These are phyloP conservation scores for Russula sp. DNA, from an alignment of 768 basidiomycete species.

Conservation along the genomic window DNA sequence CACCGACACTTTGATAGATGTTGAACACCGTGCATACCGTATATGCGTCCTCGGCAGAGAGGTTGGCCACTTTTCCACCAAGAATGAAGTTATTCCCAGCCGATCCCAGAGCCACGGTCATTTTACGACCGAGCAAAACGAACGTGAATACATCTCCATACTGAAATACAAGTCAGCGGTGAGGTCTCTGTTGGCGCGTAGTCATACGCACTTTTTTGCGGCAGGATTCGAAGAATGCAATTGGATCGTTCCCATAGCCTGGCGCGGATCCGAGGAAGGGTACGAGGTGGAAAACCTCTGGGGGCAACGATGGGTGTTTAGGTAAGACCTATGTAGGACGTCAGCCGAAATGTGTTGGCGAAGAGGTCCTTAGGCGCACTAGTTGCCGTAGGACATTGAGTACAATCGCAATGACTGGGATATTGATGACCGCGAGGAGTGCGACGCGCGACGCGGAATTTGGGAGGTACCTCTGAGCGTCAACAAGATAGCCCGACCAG, in stretches of 20 bases:
- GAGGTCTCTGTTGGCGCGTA: background rate
- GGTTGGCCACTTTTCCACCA: conserved; percentile 85
- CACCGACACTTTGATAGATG: no score
- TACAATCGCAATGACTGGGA: conserved; percentile 58
- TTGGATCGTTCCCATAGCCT: conserved; percentile 85
- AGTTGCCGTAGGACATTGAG: conserved; percentile 76
- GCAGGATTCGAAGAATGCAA: conserved; percentile 77
- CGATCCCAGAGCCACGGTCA: conserved; percentile 86
- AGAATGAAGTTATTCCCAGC: conserved; percentile 92
- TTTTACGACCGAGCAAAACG: conserved; percentile 76
- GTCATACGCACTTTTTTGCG: conserved; percentile 56
- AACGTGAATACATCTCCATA: conserved; percentile 98
- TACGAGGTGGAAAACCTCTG: conserved; percentile 88
- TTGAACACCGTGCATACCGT: conserved; percentile 41
- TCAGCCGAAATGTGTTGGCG: conserved; percentile 1
- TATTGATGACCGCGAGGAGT: conserved; percentile 48
- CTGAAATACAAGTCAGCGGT: conserved; percentile 34
- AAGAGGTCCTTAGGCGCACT: conserved; percentile 36
- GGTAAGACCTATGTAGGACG: conserved; percentile 49
- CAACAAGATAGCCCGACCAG: conserved; percentile 27
- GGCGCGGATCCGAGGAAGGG: conserved; percentile 88
- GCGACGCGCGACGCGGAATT: conserved; percentile 24
- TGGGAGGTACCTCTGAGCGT: conserved; percentile 23
- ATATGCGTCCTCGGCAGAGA: conserved; percentile 96
- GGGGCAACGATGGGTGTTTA: conserved; percentile 65